phyloP scores from a whole-genome alignment of 257 asterid species.

The Mitragyna speciosa region DNA sequence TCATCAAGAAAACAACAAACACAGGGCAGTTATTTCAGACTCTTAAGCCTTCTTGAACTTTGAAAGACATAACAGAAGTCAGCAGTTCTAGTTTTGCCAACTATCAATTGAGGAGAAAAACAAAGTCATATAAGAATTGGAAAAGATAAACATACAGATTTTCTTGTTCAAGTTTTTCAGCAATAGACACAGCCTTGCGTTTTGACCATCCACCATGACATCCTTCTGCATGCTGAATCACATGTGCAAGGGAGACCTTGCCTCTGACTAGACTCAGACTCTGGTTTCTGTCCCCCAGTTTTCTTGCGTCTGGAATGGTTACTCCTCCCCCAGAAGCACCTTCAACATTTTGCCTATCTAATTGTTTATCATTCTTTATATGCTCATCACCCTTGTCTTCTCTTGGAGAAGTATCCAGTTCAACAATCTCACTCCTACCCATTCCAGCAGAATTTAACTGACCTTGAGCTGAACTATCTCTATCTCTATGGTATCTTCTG shows the following conservation, averaged over 20 bases:
- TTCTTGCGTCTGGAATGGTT: conserved; percentile 35
- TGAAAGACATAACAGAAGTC: background rate
- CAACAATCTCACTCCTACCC: conserved; percentile 65
- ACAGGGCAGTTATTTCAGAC: background rate
- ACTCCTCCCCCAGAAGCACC: conserved; percentile 25
- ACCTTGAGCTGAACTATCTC: conserved; percentile 25
- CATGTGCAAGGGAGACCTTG: conserved; percentile 88
- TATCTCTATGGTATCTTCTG: conserved; percentile 29
- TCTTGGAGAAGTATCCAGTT: conserved; percentile 45
- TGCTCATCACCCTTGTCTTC: conserved; percentile 15
- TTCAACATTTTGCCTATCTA: conserved; percentile 22
- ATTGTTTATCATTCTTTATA: conserved; percentile 2
- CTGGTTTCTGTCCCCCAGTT: conserved; percentile 50
- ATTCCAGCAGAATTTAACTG: conserved; percentile 28
- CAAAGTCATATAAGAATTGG: background rate
- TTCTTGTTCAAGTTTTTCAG: conserved; percentile 95
- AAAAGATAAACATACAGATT: conserved; percentile 63
- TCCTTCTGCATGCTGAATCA: conserved; percentile 86
- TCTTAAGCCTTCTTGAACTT: background rate
- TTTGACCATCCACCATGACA: conserved; percentile 78
- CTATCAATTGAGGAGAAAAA: background rate
- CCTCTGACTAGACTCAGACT: conserved; percentile 79
- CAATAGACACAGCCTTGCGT: conserved; percentile 85
- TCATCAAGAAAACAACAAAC: background rate
- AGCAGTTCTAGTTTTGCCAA: background rate